phyloP scores from a whole-genome alignment of 73 alveolate genomes.

The Paramecium biaurelia region DNA sequence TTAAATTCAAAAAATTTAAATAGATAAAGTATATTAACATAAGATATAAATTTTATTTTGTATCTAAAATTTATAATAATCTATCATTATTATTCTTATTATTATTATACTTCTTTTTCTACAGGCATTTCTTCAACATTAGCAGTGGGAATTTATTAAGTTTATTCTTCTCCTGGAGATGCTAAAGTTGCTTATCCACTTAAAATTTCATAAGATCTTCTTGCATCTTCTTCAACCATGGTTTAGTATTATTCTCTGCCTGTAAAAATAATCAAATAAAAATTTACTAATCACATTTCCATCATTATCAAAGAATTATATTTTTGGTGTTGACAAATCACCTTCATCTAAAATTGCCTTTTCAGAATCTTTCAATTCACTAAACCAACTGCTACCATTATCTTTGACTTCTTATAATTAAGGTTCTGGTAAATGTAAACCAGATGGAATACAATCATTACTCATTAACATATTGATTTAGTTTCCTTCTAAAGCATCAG shows the following conservation, averaged over 20 bases:
- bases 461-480: not conserved
- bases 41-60: not conserved
- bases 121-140: not conserved
- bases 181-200: not conserved
- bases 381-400: not conserved
- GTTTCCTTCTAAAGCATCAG: not conserved
- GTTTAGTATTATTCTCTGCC: not conserved
- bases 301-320: not conserved
- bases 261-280: not conserved
- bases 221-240: conserved; percentile 22
- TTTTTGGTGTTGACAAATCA: not conserved
- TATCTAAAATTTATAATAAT: not conserved
- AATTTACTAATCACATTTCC: not conserved
- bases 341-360: not conserved
- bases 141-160: not conserved
- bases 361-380: not conserved
- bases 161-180: not conserved
- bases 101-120: not conserved
- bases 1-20: too few species aligned
- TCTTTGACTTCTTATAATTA: not conserved
- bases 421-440: conserved; percentile 11
- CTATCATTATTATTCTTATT: not conserved
- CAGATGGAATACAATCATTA: not conserved
- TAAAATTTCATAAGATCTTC: not conserved
- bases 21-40: too few species aligned